Percentiles rank a stretch among this genome's conserved stretches.
Evolutionary conservation across 257 asterid species (phyloP).

Genomic region (Solanum sejunctum): DNA sequence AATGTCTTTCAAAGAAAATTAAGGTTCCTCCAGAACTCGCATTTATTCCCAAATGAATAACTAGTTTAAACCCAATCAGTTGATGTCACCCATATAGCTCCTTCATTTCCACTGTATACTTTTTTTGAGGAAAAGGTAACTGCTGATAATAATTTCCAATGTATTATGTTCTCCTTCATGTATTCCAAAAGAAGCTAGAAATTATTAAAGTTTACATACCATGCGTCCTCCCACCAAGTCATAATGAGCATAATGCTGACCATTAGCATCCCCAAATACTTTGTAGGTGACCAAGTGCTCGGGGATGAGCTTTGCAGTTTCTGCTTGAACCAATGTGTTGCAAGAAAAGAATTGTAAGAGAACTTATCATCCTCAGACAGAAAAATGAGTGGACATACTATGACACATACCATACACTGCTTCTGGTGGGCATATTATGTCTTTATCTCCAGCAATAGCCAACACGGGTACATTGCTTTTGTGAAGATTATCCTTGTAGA

Average conservation of each 20-base stretch:
- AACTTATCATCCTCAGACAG: background rate
- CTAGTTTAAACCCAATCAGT: background rate
- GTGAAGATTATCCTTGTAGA: slow-evolving; percentile 74
- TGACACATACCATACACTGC: slow-evolving; percentile 67
- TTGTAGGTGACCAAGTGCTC: slow-evolving; percentile 64
- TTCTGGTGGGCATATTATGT: slow-evolving; percentile 92
- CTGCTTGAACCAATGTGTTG: slow-evolving; percentile 26
- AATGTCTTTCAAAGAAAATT: background rate
- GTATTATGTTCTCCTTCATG: background rate
- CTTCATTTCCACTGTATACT: background rate
- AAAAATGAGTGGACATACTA: background rate
- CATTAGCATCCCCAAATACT: slow-evolving; percentile 62
- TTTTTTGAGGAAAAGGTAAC: too few relatives aligned
- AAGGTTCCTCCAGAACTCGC: background rate
- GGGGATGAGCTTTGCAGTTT: slow-evolving; percentile 68
- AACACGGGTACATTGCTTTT: slow-evolving; percentile 56
- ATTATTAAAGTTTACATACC: slow-evolving; percentile 32
- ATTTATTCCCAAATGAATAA: background rate
- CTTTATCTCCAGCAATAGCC: slow-evolving; percentile 90
- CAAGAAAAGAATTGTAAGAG: background rate
- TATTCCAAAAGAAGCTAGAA: background rate
- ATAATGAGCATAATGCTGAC: slow-evolving; percentile 97
- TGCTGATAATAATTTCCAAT: background rate
- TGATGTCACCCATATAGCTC: background rate
- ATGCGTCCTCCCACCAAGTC: slow-evolving; percentile 87